Conservation (phyloP, 208 protist species). For the Blastocrithidia nonstop region DNA sequence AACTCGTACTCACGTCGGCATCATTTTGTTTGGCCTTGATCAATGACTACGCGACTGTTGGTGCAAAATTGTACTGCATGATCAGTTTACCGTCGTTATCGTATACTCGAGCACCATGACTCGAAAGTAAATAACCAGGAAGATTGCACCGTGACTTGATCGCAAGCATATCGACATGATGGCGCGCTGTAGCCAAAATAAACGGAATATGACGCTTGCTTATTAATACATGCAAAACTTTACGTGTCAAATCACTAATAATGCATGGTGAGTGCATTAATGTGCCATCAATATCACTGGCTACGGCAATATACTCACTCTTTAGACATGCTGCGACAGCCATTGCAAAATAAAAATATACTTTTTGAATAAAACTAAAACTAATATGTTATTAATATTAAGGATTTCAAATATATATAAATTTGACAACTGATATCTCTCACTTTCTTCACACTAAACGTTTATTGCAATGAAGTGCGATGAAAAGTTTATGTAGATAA, state of each 20-base stretch:
- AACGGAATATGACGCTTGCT: constrained; percentile 12
- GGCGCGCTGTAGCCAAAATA: constrained; percentile 30
- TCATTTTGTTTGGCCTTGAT: constrained; percentile 7
- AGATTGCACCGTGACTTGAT: constrained; percentile 13
- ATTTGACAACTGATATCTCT: too few species aligned
- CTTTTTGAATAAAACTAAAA: neutral
- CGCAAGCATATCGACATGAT: constrained; percentile 21
- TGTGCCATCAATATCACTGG: constrained; percentile 41
- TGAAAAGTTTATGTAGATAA: too few species aligned
- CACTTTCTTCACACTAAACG: too few species aligned
- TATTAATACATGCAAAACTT: constrained; percentile 11
- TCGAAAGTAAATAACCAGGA: constrained; percentile 25
- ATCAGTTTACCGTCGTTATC: constrained; percentile 11
- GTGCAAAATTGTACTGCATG: constrained; percentile 16
- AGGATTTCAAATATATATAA: too few species aligned
- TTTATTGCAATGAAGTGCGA: too few species aligned
- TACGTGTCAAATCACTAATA: constrained; percentile 9
- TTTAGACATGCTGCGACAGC: neutral
- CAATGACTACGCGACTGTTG: constrained; percentile 11
- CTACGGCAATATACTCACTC: constrained; percentile 11
- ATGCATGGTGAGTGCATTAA: constrained; percentile 16
- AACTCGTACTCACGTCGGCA: constrained; percentile 10
- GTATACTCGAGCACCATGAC: constrained; percentile 28
- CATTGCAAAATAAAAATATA: neutral
- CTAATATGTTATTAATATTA: too few species aligned